Evolutionary conservation across 495 filamentous ascomycete genomes (phyloP).

Genomic region (Pseudotulostoma volvatum): DNA sequence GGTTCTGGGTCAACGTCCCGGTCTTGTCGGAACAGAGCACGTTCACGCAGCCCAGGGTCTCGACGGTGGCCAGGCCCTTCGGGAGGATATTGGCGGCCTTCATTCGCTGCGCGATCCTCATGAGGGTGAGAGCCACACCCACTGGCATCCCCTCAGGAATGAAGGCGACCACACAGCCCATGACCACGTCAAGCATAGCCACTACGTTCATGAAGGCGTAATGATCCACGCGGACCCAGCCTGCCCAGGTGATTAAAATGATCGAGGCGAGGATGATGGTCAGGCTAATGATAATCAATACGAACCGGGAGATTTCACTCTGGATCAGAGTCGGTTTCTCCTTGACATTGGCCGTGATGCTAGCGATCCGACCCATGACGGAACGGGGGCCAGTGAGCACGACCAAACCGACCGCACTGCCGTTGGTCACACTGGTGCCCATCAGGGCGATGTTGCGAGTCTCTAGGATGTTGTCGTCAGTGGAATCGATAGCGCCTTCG

Average conservation of each 20-base stretch:
- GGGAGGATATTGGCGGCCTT: constrained; percentile 46
- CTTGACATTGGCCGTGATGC: constrained; percentile 48
- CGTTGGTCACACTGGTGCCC: constrained; percentile 52
- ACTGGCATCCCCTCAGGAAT: constrained; percentile 59
- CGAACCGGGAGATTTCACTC: constrained; percentile 50
- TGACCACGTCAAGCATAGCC: constrained; percentile 47
- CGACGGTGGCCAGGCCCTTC: constrained; percentile 54
- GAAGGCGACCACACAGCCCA: constrained; percentile 55
- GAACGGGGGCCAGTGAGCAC: constrained; percentile 43
- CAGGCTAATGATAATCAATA: constrained; percentile 43
- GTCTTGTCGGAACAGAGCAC: constrained; percentile 62
- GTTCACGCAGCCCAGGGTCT: constrained; percentile 54
- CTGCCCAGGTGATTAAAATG: constrained; percentile 41
- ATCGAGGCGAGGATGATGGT: constrained; percentile 36
- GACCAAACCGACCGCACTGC: constrained; percentile 45
- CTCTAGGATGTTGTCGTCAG: constrained; percentile 57
- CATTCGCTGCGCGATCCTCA: constrained; percentile 49
- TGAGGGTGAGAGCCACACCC: constrained; percentile 42
- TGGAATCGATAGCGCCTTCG: constrained; percentile 39
- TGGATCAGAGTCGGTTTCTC: constrained; percentile 47
- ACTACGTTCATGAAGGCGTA: constrained; percentile 51
- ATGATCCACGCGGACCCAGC: constrained; percentile 44
- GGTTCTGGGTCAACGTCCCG: constrained; percentile 46
- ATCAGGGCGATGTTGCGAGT: constrained; percentile 57
- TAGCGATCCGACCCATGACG: constrained; percentile 54